These are phyloP conservation scores for Asterophora lycoperdoides DNA, from an alignment of 768 basidiomycete species.

Conservation along the genomic window DNA sequence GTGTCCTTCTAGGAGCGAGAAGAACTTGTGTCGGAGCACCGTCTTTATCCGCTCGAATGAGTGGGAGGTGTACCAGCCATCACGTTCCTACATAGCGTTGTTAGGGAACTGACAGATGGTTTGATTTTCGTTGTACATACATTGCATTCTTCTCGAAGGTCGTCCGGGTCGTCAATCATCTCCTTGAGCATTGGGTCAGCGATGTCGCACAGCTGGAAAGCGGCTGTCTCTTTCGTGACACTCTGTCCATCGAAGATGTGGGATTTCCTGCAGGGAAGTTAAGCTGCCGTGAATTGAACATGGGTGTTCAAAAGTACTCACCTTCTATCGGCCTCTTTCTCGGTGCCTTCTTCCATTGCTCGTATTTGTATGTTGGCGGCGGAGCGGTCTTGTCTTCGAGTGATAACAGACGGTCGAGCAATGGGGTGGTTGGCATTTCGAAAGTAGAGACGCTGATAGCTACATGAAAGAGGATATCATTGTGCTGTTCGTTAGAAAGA, in stretches of 20 bases:
- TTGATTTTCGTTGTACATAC: constrained; percentile 43
- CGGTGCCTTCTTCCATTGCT: constrained; percentile 34
- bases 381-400: constrained; percentile 58
- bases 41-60: constrained; percentile 81
- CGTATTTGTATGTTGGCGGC: constrained; percentile 37
- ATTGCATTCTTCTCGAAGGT: constrained; percentile 66
- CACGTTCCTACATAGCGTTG: constrained; percentile 53
- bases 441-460: constrained; percentile 91
- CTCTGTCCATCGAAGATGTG: constrained; percentile 89
- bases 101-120: background rate
- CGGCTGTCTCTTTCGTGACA: constrained; percentile 79
- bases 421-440: constrained; percentile 83
- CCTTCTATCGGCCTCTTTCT: constrained; percentile 43
- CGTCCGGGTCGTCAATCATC: constrained; percentile 74
- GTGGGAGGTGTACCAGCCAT: constrained; percentile 84
- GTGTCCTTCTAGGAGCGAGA: constrained; percentile 69
- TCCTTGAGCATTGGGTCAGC: constrained; percentile 75
- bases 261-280: constrained; percentile 42
- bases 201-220: constrained; percentile 94
- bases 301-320: constrained; percentile 19
- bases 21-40: constrained; percentile 82
- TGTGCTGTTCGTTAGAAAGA: background rate
- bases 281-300: background rate
- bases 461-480: constrained; percentile 26
- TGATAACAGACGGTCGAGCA: constrained; percentile 69